phyloP scores from a whole-genome alignment of 106 monocot species.

The Dendrobium chrysotoxum region DNA sequence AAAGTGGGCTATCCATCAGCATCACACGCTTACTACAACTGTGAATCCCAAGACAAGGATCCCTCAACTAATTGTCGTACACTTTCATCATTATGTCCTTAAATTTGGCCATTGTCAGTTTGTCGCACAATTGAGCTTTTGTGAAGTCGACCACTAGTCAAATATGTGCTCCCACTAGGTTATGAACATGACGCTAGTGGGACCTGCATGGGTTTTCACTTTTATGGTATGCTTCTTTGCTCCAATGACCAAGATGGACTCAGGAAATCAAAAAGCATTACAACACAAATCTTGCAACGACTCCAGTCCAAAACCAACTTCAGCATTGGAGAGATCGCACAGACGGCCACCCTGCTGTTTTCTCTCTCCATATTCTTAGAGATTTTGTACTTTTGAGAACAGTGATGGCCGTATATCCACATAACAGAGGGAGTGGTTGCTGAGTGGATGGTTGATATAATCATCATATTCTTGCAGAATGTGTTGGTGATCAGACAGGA shows the following conservation, averaged over 20 bases:
- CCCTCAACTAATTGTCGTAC: slow-evolving; percentile 38
- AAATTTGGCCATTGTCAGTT: slow-evolving; percentile 45
- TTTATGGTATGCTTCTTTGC: slow-evolving; percentile 45
- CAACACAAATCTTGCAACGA: slow-evolving; percentile 52
- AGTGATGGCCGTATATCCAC: slow-evolving; percentile 53
- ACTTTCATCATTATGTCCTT: slow-evolving; percentile 62
- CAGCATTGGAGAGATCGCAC: slow-evolving; percentile 67
- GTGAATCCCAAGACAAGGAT: slow-evolving; percentile 65
- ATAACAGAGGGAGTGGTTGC: slow-evolving; percentile 33
- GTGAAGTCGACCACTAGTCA: slow-evolving; percentile 60
- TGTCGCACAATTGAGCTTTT: slow-evolving; percentile 51
- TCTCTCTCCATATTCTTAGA: slow-evolving; percentile 43
- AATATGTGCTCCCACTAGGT: slow-evolving; percentile 67
- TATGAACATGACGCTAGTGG: slow-evolving; percentile 47
- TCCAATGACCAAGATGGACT: slow-evolving; percentile 61
- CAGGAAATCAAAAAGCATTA: slow-evolving; percentile 34
- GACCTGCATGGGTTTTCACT: slow-evolving; percentile 16
- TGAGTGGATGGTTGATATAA: slow-evolving; percentile 33
- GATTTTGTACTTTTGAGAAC: slow-evolving; percentile 69
- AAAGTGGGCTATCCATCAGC: slow-evolving; percentile 63
- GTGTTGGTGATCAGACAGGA: slow-evolving; percentile 39
- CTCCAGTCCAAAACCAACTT: slow-evolving; percentile 55
- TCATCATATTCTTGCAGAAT: slow-evolving; percentile 58
- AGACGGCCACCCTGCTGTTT: slow-evolving; percentile 35
- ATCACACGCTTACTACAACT: slow-evolving; percentile 68